Evolutionary conservation across 805 yeast genomes (phyloP), one percentile per base, ranked within the genome.

Genomic region (Ogataea henricii): DNA sequence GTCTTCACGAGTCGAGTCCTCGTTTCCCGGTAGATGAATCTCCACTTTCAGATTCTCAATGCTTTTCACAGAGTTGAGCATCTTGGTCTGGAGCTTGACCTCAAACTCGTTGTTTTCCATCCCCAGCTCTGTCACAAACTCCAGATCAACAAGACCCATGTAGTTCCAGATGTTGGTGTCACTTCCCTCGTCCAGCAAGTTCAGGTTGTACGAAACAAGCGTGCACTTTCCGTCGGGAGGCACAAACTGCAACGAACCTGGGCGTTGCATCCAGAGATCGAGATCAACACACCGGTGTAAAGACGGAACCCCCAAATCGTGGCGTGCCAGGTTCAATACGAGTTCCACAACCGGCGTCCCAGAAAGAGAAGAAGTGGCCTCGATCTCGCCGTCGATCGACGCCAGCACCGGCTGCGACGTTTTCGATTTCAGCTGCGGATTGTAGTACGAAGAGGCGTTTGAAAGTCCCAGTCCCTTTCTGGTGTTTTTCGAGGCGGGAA

Each of bases 181-280:
- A 44, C 36, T 16, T 54, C 47, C 54, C 38, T 51, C 52, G 23
- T 67, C 66, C 14, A 65, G 53, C 14, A 85, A 58, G 53, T 86
- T 87, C 25, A 87, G 64, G 5, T 77, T 72, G 65, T 91, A 91
- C 8, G 78, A 66, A 76, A 84, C 77, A 18, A 91, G 62, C 2
- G 74, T 71, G 34, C 81, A 79, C 49, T 71, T 76, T 6, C 95
- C 97, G 65, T 92, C 97, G 0, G 98, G 96, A 4, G 98, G 99
- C 16, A 87, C 75, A 59, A 92, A 89, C 14, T 81, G 72, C 26
- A 90, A 61, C 0, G 67, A 53, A 0, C 81, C 82, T 0, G 77
- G 76, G 12, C 41, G 41, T 29, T 59, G 51, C 1, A 59, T 45
- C 89, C 89, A 86, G 16, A 67, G 66, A 9, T 71, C 74, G 1